Evolutionary conservation across 306 rosid species (phyloP), one percentile per base, ranked within the genome.

Genomic region (Trichosanthes truncata): DNA sequence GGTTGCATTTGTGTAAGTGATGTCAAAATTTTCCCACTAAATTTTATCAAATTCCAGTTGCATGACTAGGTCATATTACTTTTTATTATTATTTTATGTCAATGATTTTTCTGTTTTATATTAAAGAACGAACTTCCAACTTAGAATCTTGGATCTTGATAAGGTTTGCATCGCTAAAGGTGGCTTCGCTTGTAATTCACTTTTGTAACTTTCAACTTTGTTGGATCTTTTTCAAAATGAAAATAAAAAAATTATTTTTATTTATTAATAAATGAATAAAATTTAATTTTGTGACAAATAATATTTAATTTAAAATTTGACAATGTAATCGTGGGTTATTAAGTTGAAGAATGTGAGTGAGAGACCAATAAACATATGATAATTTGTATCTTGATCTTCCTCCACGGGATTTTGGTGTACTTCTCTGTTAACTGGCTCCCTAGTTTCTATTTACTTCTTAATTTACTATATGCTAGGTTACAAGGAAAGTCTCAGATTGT

Each of bases 401-500:
- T 78, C 33, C 75, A 48, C 12, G 46, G 62, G 45, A 71, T 45
- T 13, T 68, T 41, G 51, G 21, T 77, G 60, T 38, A 61, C n/a
- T 25, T 61, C 57, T 62, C 21, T 63, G 65, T 76, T 53, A 29
- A 76, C 20, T 75, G 21, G 48, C 74, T 75, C 35, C 75, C 26
- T 36, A 57, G 18, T 77, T 49, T 81, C n/a, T 29, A 57, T 35
- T 78, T 40, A 35, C 71, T 52, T 20, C 60, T 46, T 14, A 74
- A 68, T 80, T 81, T 18, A 53, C 59, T 18, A 71, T 41, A 81
- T 69, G 80, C 52, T 84, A 95, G 99, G 94, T 89, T 95, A 83
- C 99, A 95, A 78, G 99, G 99, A 71, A 95, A 95, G 88, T 93
- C 97, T 80, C 97, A 93, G 78, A 59, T 89, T 74, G 92, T 95